A percentile compares a stretch with the other conserved stretches of the same genome.
These are phyloP conservation scores for Phytophthora tubulina DNA, from an alignment of 352 stramenopile species.

Conservation along the genomic window DNA sequence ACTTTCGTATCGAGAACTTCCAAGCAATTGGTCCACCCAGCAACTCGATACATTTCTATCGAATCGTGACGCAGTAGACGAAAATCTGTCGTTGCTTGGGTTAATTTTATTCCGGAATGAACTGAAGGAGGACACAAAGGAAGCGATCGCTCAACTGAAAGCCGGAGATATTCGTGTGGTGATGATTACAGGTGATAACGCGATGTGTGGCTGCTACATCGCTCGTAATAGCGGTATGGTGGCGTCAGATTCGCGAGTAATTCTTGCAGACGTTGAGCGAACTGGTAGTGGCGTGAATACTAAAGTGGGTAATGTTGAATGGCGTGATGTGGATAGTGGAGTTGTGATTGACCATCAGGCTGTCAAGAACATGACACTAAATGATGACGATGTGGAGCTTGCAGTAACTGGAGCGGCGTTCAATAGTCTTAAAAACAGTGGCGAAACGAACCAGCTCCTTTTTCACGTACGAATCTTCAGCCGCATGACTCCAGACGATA, in stretches of 20 bases:
- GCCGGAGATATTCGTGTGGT: constrained; percentile 67
- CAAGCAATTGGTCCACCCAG: constrained; percentile 39
- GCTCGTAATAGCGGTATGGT: constrained; percentile 58
- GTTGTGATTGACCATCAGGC: constrained; percentile 36
- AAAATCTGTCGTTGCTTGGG: constrained; percentile 69
- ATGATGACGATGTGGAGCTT: constrained; percentile 53
- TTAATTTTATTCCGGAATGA: constrained; percentile 89
- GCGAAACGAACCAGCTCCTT: constrained; percentile 65
- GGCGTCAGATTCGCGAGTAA: constrained; percentile 33
- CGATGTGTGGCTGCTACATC: constrained; percentile 63
- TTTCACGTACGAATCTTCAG: constrained; percentile 81
- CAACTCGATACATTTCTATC: constrained; percentile 56
- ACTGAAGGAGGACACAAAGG: constrained; percentile 71
- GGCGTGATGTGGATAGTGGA: constrained; percentile 48
- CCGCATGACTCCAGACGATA: constrained; percentile 79
- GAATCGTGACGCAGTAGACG: constrained; percentile 79
- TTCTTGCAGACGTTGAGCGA: constrained; percentile 46
- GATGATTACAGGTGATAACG: constrained; percentile 89
- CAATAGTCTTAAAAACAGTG: constrained; percentile 64
- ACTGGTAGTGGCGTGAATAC: constrained; percentile 22
- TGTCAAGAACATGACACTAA: constrained; percentile 31
- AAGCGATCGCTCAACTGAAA: constrained; percentile 72
- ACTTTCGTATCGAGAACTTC: constrained; percentile 53
- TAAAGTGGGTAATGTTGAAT: constrained; percentile 40
- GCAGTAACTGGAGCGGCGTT: constrained; percentile 82